These are phyloP conservation scores for Calvatia gigantea DNA, from an alignment of 768 basidiomycete genomes.

Conservation along the genomic window DNA sequence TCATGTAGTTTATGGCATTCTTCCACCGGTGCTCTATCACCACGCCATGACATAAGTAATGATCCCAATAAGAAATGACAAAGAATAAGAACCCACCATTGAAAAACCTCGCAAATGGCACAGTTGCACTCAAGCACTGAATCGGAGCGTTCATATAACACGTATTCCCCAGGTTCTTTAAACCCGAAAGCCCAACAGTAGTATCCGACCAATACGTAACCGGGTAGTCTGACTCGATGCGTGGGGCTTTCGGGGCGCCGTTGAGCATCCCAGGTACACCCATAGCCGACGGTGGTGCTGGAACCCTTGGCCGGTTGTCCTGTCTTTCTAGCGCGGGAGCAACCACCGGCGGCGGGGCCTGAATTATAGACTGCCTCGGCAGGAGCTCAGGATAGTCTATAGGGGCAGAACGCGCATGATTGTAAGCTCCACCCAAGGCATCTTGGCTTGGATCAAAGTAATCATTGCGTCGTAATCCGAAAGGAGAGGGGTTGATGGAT, in stretches of 20 bases:
- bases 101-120: constrained; percentile 92
- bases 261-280: constrained; percentile 6
- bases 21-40: constrained; percentile 81
- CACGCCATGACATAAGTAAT: too few species aligned
- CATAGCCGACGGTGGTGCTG: constrained; percentile 20
- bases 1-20: constrained; percentile 77
- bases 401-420: constrained; percentile 24
- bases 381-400: constrained; percentile 83
- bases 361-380: too few species aligned
- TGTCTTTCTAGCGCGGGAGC: constrained; percentile 69
- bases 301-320: constrained; percentile 62
- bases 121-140: constrained; percentile 93
- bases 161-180: constrained; percentile 96
- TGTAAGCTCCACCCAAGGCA: constrained; percentile 38
- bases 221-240: constrained; percentile 73
- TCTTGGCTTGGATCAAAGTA: constrained; percentile 78
- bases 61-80: constrained; percentile 13
- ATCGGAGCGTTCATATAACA: constrained; percentile 99
- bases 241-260: constrained; percentile 54
- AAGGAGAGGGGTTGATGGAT: constrained; percentile 71
- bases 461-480: constrained; percentile 73
- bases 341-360: constrained; percentile 82
- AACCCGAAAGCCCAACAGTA: constrained; percentile 74
- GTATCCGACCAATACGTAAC: constrained; percentile 82
- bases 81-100: constrained; percentile 53